A percentile compares a stretch with the other conserved stretches of the same genome.
phyloP scores from a whole-genome alignment of 2,329 filamentous ascomycete species.

The Fusarium goolgardi region DNA sequence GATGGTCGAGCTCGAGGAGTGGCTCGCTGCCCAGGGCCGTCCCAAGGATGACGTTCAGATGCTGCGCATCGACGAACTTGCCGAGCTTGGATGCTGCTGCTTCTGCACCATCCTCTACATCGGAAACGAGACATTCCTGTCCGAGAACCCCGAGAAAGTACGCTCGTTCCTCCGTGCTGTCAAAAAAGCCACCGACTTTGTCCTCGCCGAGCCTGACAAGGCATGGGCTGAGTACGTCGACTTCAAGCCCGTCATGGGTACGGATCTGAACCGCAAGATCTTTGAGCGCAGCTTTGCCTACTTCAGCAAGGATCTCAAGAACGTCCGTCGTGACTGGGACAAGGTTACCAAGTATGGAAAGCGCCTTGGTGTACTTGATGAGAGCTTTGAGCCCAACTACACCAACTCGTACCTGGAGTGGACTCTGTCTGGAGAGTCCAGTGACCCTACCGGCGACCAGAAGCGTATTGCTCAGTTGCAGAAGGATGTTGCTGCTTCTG shows the following conservation, averaged over 20 bases:
- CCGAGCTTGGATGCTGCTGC: slow-evolving; percentile 84
- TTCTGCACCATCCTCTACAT: slow-evolving; percentile 87
- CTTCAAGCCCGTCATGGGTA: slow-evolving; percentile 77
- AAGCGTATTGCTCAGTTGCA: slow-evolving; percentile 78
- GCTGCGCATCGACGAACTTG: slow-evolving; percentile 83
- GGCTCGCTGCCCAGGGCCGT: slow-evolving; percentile 72
- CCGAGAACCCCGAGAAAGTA: slow-evolving; percentile 73
- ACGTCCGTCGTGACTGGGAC: slow-evolving; percentile 78
- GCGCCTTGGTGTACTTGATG: slow-evolving; percentile 74
- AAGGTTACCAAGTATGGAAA: slow-evolving; percentile 84
- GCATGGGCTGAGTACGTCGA: slow-evolving; percentile 77
- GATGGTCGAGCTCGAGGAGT: slow-evolving; percentile 84
- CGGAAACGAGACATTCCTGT: slow-evolving; percentile 77
- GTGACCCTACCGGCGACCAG: slow-evolving; percentile 77
- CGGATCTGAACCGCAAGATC: slow-evolving; percentile 78
- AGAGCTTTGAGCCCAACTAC: slow-evolving; percentile 76
- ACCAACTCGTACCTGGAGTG: slow-evolving; percentile 78
- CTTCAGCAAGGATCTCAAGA: slow-evolving; percentile 79
- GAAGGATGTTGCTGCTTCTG: slow-evolving; percentile 71
- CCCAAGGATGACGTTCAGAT: slow-evolving; percentile 77
- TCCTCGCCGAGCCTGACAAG: slow-evolving; percentile 70
- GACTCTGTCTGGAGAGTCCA: slow-evolving; percentile 71
- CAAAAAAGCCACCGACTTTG: slow-evolving; percentile 79
- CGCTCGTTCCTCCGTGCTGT: slow-evolving; percentile 76
- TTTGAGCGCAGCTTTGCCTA: slow-evolving; percentile 83